These are phyloP conservation scores for Lathyrus sativus DNA, from an alignment of 306 rosid genomes.

Conservation along the genomic window DNA sequence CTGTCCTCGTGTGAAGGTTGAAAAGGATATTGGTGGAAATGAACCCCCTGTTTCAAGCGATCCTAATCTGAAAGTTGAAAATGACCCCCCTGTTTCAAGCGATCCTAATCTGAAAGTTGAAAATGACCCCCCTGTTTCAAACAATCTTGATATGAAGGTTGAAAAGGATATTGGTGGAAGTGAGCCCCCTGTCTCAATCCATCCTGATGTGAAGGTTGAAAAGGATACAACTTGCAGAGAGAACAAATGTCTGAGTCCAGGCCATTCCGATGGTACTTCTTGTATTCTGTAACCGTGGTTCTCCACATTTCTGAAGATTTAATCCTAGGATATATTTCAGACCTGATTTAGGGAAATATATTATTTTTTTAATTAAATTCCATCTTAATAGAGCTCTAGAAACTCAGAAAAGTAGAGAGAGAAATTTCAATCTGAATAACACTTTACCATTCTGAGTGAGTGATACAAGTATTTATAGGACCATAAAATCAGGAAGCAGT, in stretches of 20 bases:
- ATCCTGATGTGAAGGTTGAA: conserved; percentile 56
- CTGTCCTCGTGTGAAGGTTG: conserved; percentile 55
- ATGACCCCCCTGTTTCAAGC: conserved; percentile 70
- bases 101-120: conserved; percentile 62
- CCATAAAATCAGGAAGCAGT: not conserved
- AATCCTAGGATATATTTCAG: conserved; percentile 19
- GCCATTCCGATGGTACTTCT: conserved; percentile 49
- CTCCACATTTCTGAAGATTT: conserved; percentile 12
- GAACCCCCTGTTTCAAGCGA: conserved; percentile 73
- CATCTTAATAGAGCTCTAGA: conserved; percentile 7
- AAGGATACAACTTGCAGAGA: conserved; percentile 33
- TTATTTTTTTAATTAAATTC: conserved; percentile 14
- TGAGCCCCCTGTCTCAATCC: conserved; percentile 71
- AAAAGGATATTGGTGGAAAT: conserved; percentile 56
- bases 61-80: conserved; percentile 55
- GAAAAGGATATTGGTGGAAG: conserved; percentile 50
- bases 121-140: conserved; percentile 70
- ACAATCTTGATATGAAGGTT: conserved; percentile 62
- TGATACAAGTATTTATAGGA: not conserved
- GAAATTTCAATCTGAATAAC: not conserved
- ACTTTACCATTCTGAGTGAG: not conserved
- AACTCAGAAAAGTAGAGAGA: conserved; percentile 3
- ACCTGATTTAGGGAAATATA: conserved; percentile 15
- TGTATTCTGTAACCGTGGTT: not conserved
- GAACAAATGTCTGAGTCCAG: conserved; percentile 47